phyloP scores from a whole-genome alignment of 371 early-diverging fungal species.

The Chytridiales sp. region DNA sequence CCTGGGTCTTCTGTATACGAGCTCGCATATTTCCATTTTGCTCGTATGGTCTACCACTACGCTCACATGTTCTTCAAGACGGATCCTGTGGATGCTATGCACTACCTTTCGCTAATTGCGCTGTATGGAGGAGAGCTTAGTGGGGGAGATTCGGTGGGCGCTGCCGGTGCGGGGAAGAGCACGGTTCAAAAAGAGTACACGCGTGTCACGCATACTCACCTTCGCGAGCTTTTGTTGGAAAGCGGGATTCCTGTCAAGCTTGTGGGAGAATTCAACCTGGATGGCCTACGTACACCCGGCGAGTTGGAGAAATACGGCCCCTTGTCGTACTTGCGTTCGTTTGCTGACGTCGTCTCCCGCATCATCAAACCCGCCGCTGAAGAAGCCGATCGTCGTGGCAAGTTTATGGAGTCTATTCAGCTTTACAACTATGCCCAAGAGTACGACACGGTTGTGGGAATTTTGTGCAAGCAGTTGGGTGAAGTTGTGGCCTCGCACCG shows the following conservation, averaged over 20 bases:
- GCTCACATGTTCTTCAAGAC: slow-evolving; percentile 48
- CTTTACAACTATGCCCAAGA: slow-evolving; percentile 75
- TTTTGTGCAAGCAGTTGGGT: slow-evolving; percentile 75
- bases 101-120: slow-evolving; percentile 66
- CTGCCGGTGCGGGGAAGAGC: not conserved
- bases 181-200: slow-evolving; percentile 26
- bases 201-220: slow-evolving; percentile 21
- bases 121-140: slow-evolving; percentile 62
- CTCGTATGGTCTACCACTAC: slow-evolving; percentile 61
- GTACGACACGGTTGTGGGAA: slow-evolving; percentile 70
- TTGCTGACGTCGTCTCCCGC: slow-evolving; percentile 55
- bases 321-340: slow-evolving; percentile 53
- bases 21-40: slow-evolving; percentile 57
- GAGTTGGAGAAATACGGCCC: slow-evolving; percentile 63
- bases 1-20: slow-evolving; percentile 24
- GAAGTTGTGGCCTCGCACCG: slow-evolving; percentile 43
- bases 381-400: slow-evolving; percentile 63
- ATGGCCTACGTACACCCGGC: slow-evolving; percentile 48
- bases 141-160: slow-evolving; percentile 25
- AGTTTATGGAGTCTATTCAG: slow-evolving; percentile 68
- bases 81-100: slow-evolving; percentile 60
- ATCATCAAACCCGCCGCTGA: slow-evolving; percentile 70
- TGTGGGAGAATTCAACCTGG: slow-evolving; percentile 26
- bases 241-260: slow-evolving; percentile 18
- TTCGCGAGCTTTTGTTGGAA: slow-evolving; percentile 38